Evolutionary conservation across 2,329 filamentous ascomycete species (phyloP), one percentile per base, ranked within the genome.

Genomic region (Fusarium coffeatum): DNA sequence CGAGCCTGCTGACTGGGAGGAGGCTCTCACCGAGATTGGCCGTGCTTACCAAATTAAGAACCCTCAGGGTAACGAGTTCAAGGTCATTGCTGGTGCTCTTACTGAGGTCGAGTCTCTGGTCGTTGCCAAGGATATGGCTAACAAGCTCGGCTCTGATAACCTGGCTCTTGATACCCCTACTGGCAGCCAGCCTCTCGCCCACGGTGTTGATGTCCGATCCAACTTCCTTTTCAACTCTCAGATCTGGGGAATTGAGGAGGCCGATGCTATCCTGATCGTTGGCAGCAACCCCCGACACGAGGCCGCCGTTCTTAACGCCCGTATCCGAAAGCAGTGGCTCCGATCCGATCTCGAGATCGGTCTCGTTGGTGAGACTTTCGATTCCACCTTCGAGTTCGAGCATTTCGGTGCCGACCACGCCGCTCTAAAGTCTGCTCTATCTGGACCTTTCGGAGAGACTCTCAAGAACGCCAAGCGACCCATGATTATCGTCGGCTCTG

Each of bases 161-260:
- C 86, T 99, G 66, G 93, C 94, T 67, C 88, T 98, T 46, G 96
- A 99, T 79, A 94, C 94, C 78, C 93, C 94, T 41, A 89, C 89
- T 59, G 96, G 96, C 68, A 91, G 88, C 81, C 85, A 90, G 71
- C 96, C 96, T 16, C 84, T 98, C 68, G 92, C 95, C 37, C 96
- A 99, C 82, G 96, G 96, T 80, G 84, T 98, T 68, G 96, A 99
- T 77, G 88, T 98, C 63, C 93, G 95, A 71, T 93, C 94, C 63
- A 99, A 96, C 85, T 99, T 97, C 83, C 86, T 93, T 46, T 98
- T 99, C 87, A 99, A 99, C 88, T 97, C 94, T 40, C 93, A 88
- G 80, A 97, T 99, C 78, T 92, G 89, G 80, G 96, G 94, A 77
- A 92, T 98, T 40, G 96, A 99, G 82, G 93, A 97, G 78, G 93